phyloP scores from a whole-genome alignment of 306 rosid genomes.

The Lathyrus sativus region DNA sequence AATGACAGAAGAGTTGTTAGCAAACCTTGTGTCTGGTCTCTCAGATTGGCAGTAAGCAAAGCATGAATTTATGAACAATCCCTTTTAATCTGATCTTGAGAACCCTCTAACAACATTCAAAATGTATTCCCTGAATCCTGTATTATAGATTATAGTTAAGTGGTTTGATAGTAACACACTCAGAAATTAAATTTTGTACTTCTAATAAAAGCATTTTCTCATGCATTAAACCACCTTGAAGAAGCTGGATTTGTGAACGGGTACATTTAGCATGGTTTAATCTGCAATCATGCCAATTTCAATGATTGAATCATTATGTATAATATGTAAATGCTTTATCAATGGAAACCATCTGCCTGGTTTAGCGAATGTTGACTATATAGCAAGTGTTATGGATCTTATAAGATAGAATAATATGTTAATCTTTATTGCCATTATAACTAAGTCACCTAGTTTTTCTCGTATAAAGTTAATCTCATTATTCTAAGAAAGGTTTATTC shows the following conservation, averaged over 20 bases:
- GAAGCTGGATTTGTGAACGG: conserved; percentile 61
- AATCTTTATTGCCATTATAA: too few relatives aligned
- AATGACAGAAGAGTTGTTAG: conserved; percentile 69
- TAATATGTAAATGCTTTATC: too few relatives aligned
- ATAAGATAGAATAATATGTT: too few relatives aligned
- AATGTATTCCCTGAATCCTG: conserved; percentile 88
- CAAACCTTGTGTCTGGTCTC: conserved; percentile 93
- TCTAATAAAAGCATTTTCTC: conserved; percentile 31
- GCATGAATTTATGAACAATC: conserved; percentile 84
- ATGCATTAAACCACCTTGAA: conserved; percentile 65
- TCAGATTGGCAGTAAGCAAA: conserved; percentile 94
- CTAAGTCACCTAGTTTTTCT: too few relatives aligned
- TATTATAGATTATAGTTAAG: conserved; percentile 20
- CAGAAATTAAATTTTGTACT: neutral
- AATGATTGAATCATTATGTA: too few relatives aligned
- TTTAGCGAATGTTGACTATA: too few relatives aligned
- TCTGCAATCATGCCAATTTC: conserved; percentile 83
- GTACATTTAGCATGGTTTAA: conserved; percentile 68
- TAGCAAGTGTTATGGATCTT: too few relatives aligned
- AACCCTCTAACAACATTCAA: conserved; percentile 58
- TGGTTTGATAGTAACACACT: neutral
- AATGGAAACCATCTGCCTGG: too few relatives aligned
- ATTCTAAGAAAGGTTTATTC: too few relatives aligned
- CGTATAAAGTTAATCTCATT: too few relatives aligned
- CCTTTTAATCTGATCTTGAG: conserved; percentile 63